Evolutionary conservation across 2,329 filamentous ascomycete species (phyloP).

Genomic region (Calcarisporium arbuscula): DNA sequence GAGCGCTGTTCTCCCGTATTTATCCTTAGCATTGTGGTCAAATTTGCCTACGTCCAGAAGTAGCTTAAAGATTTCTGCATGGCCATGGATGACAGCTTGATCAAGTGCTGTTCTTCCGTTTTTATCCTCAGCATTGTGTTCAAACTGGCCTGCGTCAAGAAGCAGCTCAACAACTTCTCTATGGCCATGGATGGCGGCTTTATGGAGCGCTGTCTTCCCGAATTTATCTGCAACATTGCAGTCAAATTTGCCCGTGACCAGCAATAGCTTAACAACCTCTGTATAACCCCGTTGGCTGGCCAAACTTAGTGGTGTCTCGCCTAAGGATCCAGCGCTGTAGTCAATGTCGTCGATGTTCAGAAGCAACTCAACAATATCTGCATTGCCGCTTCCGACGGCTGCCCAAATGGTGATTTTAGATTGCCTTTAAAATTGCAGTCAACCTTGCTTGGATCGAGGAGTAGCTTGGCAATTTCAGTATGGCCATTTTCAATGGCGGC

Average conservation of each 20-base stretch:
- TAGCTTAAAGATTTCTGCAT: neutral
- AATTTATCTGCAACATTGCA: neutral
- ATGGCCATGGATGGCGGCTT: too few species aligned
- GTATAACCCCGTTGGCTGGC: too few species aligned
- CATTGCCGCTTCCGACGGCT: neutral
- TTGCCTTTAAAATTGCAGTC: neutral
- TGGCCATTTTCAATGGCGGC: too few species aligned
- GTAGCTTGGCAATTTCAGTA: neutral
- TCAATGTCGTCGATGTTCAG: neutral
- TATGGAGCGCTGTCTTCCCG: too few species aligned
- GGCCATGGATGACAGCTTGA: neutral
- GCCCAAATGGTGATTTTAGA: neutral
- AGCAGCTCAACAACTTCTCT: neutral
- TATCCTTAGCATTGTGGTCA: neutral
- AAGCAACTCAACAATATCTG: neutral
- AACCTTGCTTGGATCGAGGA: neutral
- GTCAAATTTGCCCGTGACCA: too few species aligned
- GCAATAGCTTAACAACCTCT: too few species aligned
- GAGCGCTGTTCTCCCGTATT: neutral
- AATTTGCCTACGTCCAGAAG: neutral
- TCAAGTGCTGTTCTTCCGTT: neutral
- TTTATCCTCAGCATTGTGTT: too few species aligned
- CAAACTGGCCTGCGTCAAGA: neutral
- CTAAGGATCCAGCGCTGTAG: too few species aligned
- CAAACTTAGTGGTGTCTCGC: too few species aligned